Base-by-base conservation (phyloP, 2,329 filamentous ascomycete genomes). In the Fusarium devonianum region DNA sequence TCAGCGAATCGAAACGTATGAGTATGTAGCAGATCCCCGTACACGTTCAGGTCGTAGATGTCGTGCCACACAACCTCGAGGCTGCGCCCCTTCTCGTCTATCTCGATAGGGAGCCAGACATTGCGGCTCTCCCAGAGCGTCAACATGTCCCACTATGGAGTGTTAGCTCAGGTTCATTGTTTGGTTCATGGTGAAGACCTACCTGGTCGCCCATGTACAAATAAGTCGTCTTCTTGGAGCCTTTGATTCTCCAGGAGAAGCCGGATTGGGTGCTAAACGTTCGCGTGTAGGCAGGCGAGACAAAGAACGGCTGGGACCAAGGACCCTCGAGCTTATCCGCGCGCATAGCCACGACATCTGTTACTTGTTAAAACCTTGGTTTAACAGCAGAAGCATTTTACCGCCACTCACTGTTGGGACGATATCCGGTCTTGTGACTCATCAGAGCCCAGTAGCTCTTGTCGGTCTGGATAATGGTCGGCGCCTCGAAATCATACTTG, bases 341-440 rank as follows among this genome's bases (percentile, higher is more conserved):
- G 7, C 78, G 74, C 69, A 81, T 80, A 2, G 77, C 78, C n/a
- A 83, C 78, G 5, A 83, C 80, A 40, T 82, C 65, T 68, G 7
- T 0, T 13, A 0, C 2, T 0, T 1, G 21, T 60, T 7, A 62
- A 26, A 17, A 14, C 3, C 5, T 11, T 2, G 3, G 4, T 1
- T 1, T 4, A 2, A 3, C 1, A 2, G 4, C 4, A 1, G 4
- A 1, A 2, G 12, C 4, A n/a, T n/a, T 6, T n/a, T 1, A 1
- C 0, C 3, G 7, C 1, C 0, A 43, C 64, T 34, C 29, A 68
- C 66, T 84, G 40, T 85, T 85, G 1, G 82, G 82, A n/a, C 82
- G 71, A 44, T 85, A 85, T 0, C 82, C 82, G 0, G 82, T 85
- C 71, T 85, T 85, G 54, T 85, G 82, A 56, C 79, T 83, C 81